Base-by-base conservation (phyloP, 495 filamentous ascomycete genomes). In the Trichoderma erinaceum region DNA sequence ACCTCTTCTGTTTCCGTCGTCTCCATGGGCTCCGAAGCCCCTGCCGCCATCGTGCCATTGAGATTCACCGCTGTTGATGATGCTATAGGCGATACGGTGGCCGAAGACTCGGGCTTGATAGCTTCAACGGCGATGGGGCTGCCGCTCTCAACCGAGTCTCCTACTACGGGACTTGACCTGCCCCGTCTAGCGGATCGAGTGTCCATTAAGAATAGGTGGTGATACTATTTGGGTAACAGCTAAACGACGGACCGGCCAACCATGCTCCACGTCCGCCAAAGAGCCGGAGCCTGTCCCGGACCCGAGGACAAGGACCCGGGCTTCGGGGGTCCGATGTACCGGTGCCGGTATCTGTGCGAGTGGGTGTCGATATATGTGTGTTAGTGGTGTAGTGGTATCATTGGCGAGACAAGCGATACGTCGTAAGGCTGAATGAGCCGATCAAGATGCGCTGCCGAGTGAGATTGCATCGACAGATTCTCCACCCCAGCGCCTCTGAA, bases 1-100 rank as follows among this genome's bases (percentile, higher is more conserved):
- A 52, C 25, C 25, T 65, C 67, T 41, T 29, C 29, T 29, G 69
- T 64, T 2, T 64, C 25, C 18, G 44, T 11, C 41, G 64, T 43
- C 50, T 64, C 29, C 44, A 48, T 56, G 25, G 65, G 35, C 63
- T 46, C 23, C 41, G 66, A 27, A 23, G 41, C 16, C 18, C 32
- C 18, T 15, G 41, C 29, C 12, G 41, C 29, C 63, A 15, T 16
- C n/a, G 11, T 32, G 11, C 32, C 29, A 16, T 4, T 18, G 27
- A 29, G 15, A 43, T 65, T 65, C 32, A 43, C n/a, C 5, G 63
- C 63, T 32, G 13, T 43, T 41, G 63, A 29, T 2, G 32, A 4
- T 32, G 63, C n/a, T 16, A 41, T 2, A 29, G 63, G 12, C 3
- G 32, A 32, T 11, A 18, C 63, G 7, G 52, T 29, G 52, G 52